Conservation (phyloP, 106 monocot species). For the Dioscorea zingiberensis region DNA sequence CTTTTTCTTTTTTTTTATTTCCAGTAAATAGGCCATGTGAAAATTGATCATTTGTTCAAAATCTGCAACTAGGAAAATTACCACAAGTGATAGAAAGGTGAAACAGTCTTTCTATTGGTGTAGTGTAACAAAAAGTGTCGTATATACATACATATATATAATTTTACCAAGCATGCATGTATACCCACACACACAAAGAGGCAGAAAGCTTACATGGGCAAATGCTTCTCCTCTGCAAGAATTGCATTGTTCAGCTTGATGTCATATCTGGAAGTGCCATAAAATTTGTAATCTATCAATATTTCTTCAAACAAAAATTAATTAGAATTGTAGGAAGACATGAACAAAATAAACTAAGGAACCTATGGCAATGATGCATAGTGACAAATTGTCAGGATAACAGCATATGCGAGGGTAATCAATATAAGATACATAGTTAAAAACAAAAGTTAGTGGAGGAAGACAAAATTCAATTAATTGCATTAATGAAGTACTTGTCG, state of each 20-base stretch:
- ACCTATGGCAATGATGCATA: not conserved
- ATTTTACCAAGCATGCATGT: not conserved
- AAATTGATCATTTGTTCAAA: not conserved
- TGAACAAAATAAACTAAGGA: not conserved
- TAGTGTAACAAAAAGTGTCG: no score
- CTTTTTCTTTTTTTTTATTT: no score
- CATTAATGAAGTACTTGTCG: no score
- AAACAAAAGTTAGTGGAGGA: no score
- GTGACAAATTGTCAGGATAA: not conserved
- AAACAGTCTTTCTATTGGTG: no score
- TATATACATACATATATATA: not conserved
- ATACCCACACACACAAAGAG: not conserved
- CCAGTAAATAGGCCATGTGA: not conserved
- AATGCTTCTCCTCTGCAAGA: slow-evolving; percentile 76
- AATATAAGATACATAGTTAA: no score
- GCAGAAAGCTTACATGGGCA: slow-evolving; percentile 60
- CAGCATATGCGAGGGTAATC: no score
- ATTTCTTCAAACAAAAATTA: not conserved
- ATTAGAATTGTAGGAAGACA: not conserved
- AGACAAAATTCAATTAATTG: no score
- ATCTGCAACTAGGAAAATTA: not conserved
- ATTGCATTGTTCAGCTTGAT: slow-evolving; percentile 71
- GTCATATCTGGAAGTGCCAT: slow-evolving; percentile 43
- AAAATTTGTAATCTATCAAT: not conserved
- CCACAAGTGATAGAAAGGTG: no score